These are phyloP conservation scores for Tulasnella sp. DNA, from an alignment of 768 basidiomycete genomes.

Conservation along the genomic window DNA sequence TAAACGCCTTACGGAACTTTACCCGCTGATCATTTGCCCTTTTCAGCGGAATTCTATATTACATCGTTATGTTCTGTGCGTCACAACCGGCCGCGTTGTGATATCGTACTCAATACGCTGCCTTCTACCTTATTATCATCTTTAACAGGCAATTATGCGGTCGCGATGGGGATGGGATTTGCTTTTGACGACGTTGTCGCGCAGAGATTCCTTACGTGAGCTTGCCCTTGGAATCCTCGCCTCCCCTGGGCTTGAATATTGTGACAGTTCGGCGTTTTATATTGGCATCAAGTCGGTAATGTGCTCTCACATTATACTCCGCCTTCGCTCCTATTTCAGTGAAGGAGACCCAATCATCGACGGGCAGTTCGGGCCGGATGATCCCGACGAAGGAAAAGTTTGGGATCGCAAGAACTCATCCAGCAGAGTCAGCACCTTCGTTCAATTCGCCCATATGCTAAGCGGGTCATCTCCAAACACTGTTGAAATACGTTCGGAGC, in stretches of 20 bases:
- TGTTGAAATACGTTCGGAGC: neutral
- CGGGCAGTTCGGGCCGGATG: neutral
- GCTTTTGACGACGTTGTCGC: neutral
- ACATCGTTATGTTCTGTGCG: neutral
- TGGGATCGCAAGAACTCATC: neutral
- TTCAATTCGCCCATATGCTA: neutral
- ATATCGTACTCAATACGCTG: neutral
- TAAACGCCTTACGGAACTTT: neutral
- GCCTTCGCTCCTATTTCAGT: neutral
- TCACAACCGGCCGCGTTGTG: neutral
- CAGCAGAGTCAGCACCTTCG: neutral
- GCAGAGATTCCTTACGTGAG: neutral
- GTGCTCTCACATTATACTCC: conserved; percentile 25
- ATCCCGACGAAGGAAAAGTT: neutral
- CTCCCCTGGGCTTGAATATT: neutral
- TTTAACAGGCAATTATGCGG: neutral
- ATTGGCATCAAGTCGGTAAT: conserved; percentile 17
- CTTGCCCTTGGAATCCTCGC: neutral
- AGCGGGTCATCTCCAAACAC: neutral
- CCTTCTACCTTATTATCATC: neutral
- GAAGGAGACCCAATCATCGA: neutral
- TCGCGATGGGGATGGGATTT: neutral
- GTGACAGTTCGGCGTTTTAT: neutral
- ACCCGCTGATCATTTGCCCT: neutral
- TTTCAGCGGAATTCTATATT: neutral